Conservation (phyloP, 2,329 filamentous ascomycete genomes). For the Phialophora tarda region DNA sequence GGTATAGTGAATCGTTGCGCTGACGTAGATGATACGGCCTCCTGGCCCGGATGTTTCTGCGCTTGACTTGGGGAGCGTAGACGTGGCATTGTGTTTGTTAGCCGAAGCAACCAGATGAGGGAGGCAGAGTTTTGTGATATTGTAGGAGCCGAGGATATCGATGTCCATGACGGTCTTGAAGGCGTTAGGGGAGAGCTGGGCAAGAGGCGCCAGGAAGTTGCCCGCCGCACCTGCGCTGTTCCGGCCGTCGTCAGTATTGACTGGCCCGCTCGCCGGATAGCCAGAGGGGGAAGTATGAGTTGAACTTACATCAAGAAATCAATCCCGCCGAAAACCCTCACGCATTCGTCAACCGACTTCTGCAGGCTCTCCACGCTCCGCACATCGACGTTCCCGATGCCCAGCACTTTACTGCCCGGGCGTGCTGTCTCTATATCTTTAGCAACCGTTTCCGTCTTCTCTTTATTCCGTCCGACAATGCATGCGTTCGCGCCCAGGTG, state of each 20-base stretch:
- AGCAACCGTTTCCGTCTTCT: constrained; percentile 83
- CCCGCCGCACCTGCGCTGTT: constrained; percentile 86
- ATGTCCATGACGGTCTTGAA: constrained; percentile 98
- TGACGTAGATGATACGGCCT: constrained; percentile 87
- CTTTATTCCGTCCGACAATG: constrained; percentile 86
- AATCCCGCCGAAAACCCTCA: constrained; percentile 80
- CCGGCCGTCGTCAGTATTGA: constrained; percentile 2
- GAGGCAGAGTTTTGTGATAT: constrained; percentile 90
- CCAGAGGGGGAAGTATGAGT: not conserved
- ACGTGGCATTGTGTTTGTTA: constrained; percentile 64
- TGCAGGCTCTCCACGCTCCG: constrained; percentile 72
- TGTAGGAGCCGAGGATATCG: constrained; percentile 90
- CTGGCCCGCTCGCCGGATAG: not conserved
- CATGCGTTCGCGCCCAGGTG: constrained; percentile 90
- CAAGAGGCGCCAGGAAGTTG: constrained; percentile 89
- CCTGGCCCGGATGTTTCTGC: constrained; percentile 60
- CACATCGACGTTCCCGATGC: constrained; percentile 77
- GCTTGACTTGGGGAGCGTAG: constrained; percentile 54
- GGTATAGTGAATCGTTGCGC: constrained; percentile 88
- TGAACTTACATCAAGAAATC: constrained; percentile 85
- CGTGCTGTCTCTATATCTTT: constrained; percentile 81
- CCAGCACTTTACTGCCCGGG: constrained; percentile 80
- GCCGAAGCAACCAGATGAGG: constrained; percentile 81
- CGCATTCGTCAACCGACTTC: constrained; percentile 77
- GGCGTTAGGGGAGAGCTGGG: constrained; percentile 80